Base-by-base conservation (phyloP, 371 early-diverging fungal species). In the Syncephalastrum sp. region DNA sequence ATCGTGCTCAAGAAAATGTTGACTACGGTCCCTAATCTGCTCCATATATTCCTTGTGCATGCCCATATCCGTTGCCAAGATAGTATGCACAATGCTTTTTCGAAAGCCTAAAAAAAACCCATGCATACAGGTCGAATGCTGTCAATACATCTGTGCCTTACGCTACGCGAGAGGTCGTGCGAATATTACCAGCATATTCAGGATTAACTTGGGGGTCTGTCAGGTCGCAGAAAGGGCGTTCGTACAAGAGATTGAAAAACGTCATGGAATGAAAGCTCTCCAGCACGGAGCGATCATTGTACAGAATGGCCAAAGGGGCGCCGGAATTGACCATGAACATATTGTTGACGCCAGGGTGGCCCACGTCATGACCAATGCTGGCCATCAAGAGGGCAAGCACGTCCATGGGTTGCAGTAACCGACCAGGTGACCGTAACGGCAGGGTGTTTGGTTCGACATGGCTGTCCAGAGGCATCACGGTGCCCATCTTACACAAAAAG, bases 241-340 rank as follows among this genome's bases (percentile, higher is more conserved):
- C 29, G 29, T 84, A 80, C 75, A 98, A 82, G 3, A 97, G 68
- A 61, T 87, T 84, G 68, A 92, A 93, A 43, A 94, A 81, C 5
- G 91, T 79, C 67, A 91, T 86, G 15, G 90, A 85, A 69, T 98
- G 98, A 72, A 92, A 91, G 75, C 91, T 93, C 70, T 98, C 98
- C 8, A 98, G 84, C 4, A 95, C 91, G 3, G 94, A 90, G 53
- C 85, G 82, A 77, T 95, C 95, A 65, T 95, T 94, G 81, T 95
- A 97, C 8, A 95, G 69, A 47, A 88, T 69, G 14, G 98, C 96
- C 50, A 91, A 72, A 46, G 89, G 92, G 23, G 92, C 85, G 21
- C 78, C 75, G 0, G 89, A 86, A 15, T 89, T 82, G 50, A 91
- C 83, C 85, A 91, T 75, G 59, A 90, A 90, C 65, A 77, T 74